A percentile compares a stretch with the other conserved stretches of the same genome.
phyloP scores from a whole-genome alignment of 805 yeast genomes.

The Candida morakotiae region DNA sequence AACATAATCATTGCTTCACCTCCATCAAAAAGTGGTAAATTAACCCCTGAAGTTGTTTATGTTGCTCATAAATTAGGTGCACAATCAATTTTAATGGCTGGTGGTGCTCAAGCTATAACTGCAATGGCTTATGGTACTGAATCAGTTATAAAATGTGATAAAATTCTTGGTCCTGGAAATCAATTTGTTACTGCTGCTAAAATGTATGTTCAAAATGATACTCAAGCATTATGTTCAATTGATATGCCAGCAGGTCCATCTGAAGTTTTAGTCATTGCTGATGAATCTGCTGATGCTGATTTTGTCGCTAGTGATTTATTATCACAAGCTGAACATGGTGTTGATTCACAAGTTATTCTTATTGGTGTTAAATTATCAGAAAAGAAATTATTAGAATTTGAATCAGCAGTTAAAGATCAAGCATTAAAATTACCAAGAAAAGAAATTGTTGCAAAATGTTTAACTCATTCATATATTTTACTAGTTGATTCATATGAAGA shows the following conservation, averaged over 20 bases:
- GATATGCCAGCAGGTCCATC: constrained; percentile 99
- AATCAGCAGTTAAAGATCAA: constrained; percentile 79
- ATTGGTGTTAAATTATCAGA: constrained; percentile 72
- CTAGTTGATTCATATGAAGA: constrained; percentile 65
- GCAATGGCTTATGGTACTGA: constrained; percentile 99
- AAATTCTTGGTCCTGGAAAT: constrained; percentile 97
- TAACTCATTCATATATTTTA: constrained; percentile 84
- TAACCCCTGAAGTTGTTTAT: constrained; percentile 95
- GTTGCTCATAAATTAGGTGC: constrained; percentile 97
- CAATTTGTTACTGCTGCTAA: constrained; percentile 99
- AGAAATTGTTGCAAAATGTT: constrained; percentile 87
- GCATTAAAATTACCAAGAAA: constrained; percentile 84
- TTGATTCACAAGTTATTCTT: constrained; percentile 94
- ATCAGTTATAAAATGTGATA: constrained; percentile 87
- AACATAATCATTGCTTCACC: constrained; percentile 94
- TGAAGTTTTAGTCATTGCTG: constrained; percentile 95
- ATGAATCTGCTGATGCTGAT: constrained; percentile 81
- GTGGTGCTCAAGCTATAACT: constrained; percentile 99
- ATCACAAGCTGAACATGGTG: constrained; percentile 98
- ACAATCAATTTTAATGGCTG: constrained; percentile 84
- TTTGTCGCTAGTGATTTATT: constrained; percentile 95
- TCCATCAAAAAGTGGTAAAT: constrained; percentile 84
- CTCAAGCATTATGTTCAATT: constrained; percentile 89
- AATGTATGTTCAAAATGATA: constrained; percentile 94
- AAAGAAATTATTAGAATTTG: constrained; percentile 61